Percentiles rank a stretch among this genome's conserved stretches.
phyloP scores from a whole-genome alignment of 257 asterid species.

The Fraxinus quadrangulata region DNA sequence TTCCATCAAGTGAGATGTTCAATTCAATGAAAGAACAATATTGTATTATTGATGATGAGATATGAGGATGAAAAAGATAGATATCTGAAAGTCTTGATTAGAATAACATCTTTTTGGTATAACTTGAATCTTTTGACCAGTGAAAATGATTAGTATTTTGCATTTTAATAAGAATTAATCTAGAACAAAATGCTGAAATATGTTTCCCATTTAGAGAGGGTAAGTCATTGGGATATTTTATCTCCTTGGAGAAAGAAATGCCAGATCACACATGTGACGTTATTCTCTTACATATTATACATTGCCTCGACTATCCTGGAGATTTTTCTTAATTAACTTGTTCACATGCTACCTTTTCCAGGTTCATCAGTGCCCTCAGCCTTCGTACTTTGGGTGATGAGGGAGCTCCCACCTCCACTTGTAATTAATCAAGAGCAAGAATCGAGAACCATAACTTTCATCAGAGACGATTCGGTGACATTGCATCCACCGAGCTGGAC shows the following conservation, averaged over 20 bases:
- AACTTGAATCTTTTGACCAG: background rate
- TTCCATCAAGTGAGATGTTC: background rate
- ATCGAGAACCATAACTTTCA: constrained; percentile 63
- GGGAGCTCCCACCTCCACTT: constrained; percentile 75
- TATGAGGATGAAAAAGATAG: background rate
- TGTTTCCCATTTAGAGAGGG: constrained; percentile 1
- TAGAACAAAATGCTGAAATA: background rate
- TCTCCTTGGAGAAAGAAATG: background rate
- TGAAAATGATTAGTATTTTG: background rate
- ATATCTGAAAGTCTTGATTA: constrained; percentile 6
- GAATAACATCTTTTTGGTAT: background rate
- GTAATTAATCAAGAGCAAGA: constrained; percentile 49
- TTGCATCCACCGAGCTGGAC: constrained; percentile 64
- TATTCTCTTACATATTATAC: background rate
- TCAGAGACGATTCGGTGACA: constrained; percentile 55
- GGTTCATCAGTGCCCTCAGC: constrained; percentile 94
- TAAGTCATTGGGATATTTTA: background rate
- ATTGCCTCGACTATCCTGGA: background rate
- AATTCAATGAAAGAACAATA: background rate
- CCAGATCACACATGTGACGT: background rate
- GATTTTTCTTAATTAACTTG: background rate
- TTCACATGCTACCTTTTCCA: constrained; percentile 30
- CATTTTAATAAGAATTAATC: too few relatives aligned
- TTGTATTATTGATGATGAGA: background rate
- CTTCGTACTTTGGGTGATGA: constrained; percentile 81